Conservation (phyloP, 2,329 filamentous ascomycete species). For the Fusarium tupiense region DNA sequence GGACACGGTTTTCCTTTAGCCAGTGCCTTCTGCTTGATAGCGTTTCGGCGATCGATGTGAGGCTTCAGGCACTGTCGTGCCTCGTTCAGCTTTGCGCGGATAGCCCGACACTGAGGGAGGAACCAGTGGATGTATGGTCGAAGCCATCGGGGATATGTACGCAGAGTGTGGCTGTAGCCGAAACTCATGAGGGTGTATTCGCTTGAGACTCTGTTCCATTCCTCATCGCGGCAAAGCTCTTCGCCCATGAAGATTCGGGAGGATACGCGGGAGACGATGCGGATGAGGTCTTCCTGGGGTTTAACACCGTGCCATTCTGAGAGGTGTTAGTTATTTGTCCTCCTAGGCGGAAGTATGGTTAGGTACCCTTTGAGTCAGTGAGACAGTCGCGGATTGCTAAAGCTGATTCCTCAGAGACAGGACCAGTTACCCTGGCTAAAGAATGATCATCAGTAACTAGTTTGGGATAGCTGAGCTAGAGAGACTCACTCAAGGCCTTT, state of each 20-base stretch:
- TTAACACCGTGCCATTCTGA: not conserved
- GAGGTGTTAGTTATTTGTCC: too few species aligned
- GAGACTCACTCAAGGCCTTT: not conserved
- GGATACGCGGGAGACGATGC: not conserved
- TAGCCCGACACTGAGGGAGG: constrained; percentile 46
- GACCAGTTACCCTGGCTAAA: not conserved
- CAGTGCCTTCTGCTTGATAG: constrained; percentile 47
- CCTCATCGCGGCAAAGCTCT: constrained; percentile 53
- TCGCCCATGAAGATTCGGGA: constrained; percentile 45
- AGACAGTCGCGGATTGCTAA: not conserved
- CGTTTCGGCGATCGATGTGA: not conserved
- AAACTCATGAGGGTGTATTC: too few species aligned
- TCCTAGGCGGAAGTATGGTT: too few species aligned
- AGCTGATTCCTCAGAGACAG: not conserved
- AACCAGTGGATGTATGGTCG: constrained; percentile 59
- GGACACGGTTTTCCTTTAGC: not conserved
- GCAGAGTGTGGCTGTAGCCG: too few species aligned
- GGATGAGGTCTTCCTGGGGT: not conserved
- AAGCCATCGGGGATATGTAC: constrained; percentile 55
- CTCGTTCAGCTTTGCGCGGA: constrained; percentile 37
- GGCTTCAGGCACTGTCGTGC: constrained; percentile 37
- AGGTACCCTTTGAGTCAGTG: too few species aligned
- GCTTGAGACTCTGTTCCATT: constrained; percentile 56
- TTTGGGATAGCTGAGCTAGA: too few species aligned
- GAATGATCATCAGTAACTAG: too few species aligned